These are phyloP conservation scores for Austroboletus rostrupii DNA, from an alignment of 1,284 basidiomycete genomes.

Conservation along the genomic window DNA sequence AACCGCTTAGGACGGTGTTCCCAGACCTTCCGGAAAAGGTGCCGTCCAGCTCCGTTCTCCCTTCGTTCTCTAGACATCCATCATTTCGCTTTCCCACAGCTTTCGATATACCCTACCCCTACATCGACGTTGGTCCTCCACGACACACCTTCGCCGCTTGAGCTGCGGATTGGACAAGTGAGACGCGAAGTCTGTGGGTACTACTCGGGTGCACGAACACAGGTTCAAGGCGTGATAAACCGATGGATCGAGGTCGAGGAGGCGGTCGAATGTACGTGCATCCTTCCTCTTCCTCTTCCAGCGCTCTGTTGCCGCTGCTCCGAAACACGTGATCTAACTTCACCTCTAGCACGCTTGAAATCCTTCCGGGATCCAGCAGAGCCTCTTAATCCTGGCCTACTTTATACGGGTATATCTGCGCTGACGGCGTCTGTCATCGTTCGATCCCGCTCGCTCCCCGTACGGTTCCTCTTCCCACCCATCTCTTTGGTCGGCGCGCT, in stretches of 20 bases:
- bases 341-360: slow-evolving; percentile 67
- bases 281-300: background rate
- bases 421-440: slow-evolving; percentile 84
- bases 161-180: slow-evolving; percentile 65
- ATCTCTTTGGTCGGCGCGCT: slow-evolving; percentile 61
- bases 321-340: background rate
- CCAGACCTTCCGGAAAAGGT: slow-evolving; percentile 27
- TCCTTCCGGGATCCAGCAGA: slow-evolving; percentile 77
- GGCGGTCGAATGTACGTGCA: slow-evolving; percentile 72
- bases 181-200: slow-evolving; percentile 54
- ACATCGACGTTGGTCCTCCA: slow-evolving; percentile 63
- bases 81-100: slow-evolving; percentile 39
- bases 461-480: slow-evolving; percentile 70
- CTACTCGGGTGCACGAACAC: slow-evolving; percentile 53
- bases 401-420: slow-evolving; percentile 86
- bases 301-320: too few species aligned
- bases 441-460: slow-evolving; percentile 66
- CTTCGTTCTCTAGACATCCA: background rate
- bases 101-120: slow-evolving; percentile 72
- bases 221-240: slow-evolving; percentile 68
- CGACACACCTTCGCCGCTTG: slow-evolving; percentile 68
- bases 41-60: background rate
- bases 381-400: slow-evolving; percentile 77
- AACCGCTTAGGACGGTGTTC: slow-evolving; percentile 13
- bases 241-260: slow-evolving; percentile 82